A percentile compares a stretch with the other conserved stretches of the same genome.
phyloP scores from a whole-genome alignment of 768 basidiomycete species.

The Boletus speciosus region DNA sequence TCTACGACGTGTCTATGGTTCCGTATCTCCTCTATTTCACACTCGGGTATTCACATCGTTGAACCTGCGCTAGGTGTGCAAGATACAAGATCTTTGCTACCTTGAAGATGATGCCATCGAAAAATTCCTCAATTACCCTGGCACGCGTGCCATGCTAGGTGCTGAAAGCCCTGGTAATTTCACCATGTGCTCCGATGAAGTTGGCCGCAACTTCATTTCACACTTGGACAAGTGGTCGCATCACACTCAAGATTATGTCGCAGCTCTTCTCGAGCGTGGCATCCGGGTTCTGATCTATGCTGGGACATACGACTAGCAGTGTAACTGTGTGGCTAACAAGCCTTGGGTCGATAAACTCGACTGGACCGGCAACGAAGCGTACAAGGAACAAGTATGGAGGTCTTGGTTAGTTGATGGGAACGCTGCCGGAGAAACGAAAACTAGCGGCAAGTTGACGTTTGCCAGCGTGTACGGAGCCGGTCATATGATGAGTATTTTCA shows the following conservation, averaged over 20 bases:
- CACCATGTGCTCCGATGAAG: slow-evolving; percentile 50
- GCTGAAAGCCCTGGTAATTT: slow-evolving; percentile 49
- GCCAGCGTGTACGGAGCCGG: slow-evolving; percentile 64
- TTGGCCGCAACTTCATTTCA: slow-evolving; percentile 47
- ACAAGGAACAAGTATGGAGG: slow-evolving; percentile 39
- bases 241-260: slow-evolving; percentile 57
- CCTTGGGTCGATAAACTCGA: slow-evolving; percentile 55
- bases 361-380: slow-evolving; percentile 56
- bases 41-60: neutral
- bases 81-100: slow-evolving; percentile 36
- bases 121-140: slow-evolving; percentile 45
- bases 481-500: slow-evolving; percentile 56
- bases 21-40: neutral
- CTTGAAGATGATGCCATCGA: slow-evolving; percentile 38
- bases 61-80: slow-evolving; percentile 19
- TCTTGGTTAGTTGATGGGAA: slow-evolving; percentile 56
- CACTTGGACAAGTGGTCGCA: slow-evolving; percentile 60
- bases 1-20: slow-evolving; percentile 58
- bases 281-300: slow-evolving; percentile 53
- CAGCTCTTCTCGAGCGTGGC: slow-evolving; percentile 51
- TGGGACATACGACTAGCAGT: slow-evolving; percentile 54
- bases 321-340: slow-evolving; percentile 66
- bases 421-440: slow-evolving; percentile 55
- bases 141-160: slow-evolving; percentile 44
- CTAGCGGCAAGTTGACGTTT: slow-evolving; percentile 56